A percentile compares a stretch with the other conserved stretches of the same genome.
phyloP scores from a whole-genome alignment of 1,284 basidiomycete genomes.

The Fomitopsis betulina region DNA sequence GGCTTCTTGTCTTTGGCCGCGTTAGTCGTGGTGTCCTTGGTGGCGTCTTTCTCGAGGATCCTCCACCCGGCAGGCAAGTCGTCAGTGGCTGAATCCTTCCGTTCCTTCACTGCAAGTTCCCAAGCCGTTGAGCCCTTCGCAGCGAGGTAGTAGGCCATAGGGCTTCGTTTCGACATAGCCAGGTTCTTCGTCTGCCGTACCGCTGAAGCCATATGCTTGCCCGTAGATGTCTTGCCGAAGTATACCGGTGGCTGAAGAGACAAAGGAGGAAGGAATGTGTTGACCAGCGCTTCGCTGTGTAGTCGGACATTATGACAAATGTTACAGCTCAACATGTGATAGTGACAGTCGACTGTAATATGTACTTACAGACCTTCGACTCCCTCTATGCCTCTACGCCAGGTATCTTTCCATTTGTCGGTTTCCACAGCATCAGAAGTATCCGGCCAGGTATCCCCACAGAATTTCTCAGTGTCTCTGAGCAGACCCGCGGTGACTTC shows the following conservation, averaged over 20 bases:
- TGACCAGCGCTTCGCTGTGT: constrained; percentile 20
- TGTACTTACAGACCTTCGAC: constrained; percentile 54
- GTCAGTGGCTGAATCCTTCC: constrained; percentile 43
- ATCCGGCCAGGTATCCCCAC: constrained; percentile 47
- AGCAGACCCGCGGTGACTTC: constrained; percentile 57
- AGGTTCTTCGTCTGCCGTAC: constrained; percentile 59
- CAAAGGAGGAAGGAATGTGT: constrained; percentile 26
- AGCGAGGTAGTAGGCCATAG: constrained; percentile 57
- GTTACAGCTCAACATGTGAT: neutral
- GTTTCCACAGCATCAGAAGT: constrained; percentile 11
- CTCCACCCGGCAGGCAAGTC: constrained; percentile 64
- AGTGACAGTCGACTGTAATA: neutral
- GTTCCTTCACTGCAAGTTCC: constrained; percentile 61
- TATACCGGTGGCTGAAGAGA: constrained; percentile 31
- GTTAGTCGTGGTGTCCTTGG: constrained; percentile 17
- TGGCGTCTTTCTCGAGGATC: constrained; percentile 41
- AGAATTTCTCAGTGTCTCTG: constrained; percentile 44
- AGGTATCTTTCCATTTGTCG: constrained; percentile 27
- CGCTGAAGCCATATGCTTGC: constrained; percentile 53
- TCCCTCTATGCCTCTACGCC: constrained; percentile 40
- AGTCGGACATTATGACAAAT: neutral
- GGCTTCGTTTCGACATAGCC: constrained; percentile 48
- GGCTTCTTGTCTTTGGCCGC: constrained; percentile 43
- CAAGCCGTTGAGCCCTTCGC: constrained; percentile 70
- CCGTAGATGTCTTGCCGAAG: constrained; percentile 50